Percentiles rank a stretch among this genome's conserved stretches.
phyloP scores from a whole-genome alignment of 2,329 filamentous ascomycete species.

The Hymenoscyphus occultus region DNA sequence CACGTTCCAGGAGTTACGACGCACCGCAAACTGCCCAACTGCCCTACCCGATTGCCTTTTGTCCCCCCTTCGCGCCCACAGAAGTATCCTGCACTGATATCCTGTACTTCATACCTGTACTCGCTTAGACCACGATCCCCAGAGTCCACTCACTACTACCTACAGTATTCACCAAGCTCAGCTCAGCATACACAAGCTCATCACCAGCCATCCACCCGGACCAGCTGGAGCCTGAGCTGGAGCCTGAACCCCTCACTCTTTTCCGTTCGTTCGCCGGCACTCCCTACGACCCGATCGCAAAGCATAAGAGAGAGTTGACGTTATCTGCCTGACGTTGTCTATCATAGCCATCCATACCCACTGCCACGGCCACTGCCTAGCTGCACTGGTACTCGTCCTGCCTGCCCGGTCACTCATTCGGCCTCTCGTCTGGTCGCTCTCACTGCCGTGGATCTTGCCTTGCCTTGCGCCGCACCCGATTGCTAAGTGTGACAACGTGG shows the following conservation, averaged over 20 bases:
- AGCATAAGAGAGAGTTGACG: not conserved
- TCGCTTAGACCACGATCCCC: too few species aligned
- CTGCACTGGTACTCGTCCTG: not conserved
- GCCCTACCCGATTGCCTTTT: too few species aligned
- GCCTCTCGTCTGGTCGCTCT: too few species aligned
- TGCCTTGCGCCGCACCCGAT: not conserved
- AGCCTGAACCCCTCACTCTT: not conserved
- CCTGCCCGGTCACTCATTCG: not conserved
- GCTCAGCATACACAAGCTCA: too few species aligned
- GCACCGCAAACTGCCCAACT: too few species aligned
- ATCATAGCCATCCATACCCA: not conserved
- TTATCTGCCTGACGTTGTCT: constrained; percentile 1
- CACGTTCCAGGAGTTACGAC: too few species aligned
- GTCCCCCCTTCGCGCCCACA: too few species aligned
- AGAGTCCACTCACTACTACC: too few species aligned
- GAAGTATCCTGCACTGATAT: too few species aligned
- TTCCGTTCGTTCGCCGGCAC: not conserved
- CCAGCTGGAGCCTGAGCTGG: not conserved
- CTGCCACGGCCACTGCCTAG: not conserved
- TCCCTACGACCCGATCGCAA: not conserved
- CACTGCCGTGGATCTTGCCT: not conserved
- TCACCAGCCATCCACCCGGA: not conserved
- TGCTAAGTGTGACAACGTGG: not conserved
- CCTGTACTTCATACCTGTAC: too few species aligned
- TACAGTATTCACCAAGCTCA: too few species aligned